Evolutionary conservation across 208 protist genomes (phyloP).

Genomic region (Trypanosoma scelopori): DNA sequence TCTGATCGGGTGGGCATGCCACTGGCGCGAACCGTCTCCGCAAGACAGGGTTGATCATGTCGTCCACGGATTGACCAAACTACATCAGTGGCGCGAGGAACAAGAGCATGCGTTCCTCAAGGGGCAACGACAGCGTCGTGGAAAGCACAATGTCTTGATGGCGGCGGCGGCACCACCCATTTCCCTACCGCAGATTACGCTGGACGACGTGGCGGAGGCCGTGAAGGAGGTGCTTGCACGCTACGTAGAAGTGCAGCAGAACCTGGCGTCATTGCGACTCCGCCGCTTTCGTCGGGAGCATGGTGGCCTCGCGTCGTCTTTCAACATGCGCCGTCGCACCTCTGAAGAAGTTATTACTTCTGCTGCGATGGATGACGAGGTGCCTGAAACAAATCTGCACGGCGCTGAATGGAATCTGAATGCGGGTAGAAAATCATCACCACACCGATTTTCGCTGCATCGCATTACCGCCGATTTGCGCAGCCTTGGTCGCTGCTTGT

Average conservation of each 20-base stretch:
- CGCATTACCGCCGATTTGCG: constrained; percentile 7
- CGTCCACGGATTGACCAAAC: constrained; percentile 9
- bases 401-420: not conserved
- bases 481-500: not conserved
- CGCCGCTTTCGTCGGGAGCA: constrained; percentile 36
- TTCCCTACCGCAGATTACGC: constrained; percentile 8
- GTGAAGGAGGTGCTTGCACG: constrained; percentile 44
- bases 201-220: constrained; percentile 36
- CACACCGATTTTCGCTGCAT: constrained; percentile 11
- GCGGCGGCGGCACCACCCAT: not conserved
- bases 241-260: constrained; percentile 56
- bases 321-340: not conserved
- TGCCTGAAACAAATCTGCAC: not conserved
- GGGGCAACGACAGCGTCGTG: not conserved
- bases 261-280: constrained; percentile 47
- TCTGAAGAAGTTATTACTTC: not conserved
- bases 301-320: constrained; percentile 3
- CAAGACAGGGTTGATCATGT: constrained; percentile 17
- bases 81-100: constrained; percentile 21
- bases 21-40: not conserved
- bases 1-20: not conserved
- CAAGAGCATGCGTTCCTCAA: not conserved
- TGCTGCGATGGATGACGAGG: not conserved
- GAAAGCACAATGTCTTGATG: not conserved
- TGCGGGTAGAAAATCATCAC: not conserved